Conservation (phyloP, 768 basidiomycete genomes). For the Mrakia gelida region DNA sequence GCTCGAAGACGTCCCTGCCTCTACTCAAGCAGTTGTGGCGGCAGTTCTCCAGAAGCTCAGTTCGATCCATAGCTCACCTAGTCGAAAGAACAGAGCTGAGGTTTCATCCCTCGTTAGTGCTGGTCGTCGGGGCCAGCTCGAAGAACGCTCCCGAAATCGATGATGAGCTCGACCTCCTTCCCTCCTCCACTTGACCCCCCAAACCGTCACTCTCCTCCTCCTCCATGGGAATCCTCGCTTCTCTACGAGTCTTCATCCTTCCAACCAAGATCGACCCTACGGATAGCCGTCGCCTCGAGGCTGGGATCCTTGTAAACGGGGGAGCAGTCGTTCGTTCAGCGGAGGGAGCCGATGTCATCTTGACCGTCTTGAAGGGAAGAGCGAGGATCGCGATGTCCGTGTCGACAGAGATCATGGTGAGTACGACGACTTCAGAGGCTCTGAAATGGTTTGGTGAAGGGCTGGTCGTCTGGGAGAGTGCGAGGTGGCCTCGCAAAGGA, state of each 20-base stretch:
- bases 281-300: conserved; percentile 8
- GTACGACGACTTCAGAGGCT: not conserved
- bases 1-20: too few relatives aligned
- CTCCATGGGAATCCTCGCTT: not conserved
- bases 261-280: conserved; percentile 1
- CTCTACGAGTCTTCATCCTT: not conserved
- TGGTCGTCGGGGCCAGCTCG: too few relatives aligned
- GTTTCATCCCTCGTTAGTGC: too few relatives aligned
- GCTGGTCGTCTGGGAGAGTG: too few relatives aligned
- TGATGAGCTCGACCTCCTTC: too few relatives aligned
- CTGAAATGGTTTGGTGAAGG: not conserved
- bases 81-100: too few relatives aligned
- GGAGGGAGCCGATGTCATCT: not conserved
- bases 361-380: conserved; percentile 2
- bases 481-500: not conserved
- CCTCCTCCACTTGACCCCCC: too few relatives aligned
- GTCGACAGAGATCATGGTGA: not conserved
- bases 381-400: not conserved
- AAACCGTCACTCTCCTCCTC: too few relatives aligned
- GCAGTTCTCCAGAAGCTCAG: too few relatives aligned
- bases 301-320: not conserved
- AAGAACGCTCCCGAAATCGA: too few relatives aligned
- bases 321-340: not conserved
- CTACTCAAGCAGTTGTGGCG: too few relatives aligned
- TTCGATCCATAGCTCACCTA: too few relatives aligned